These are phyloP conservation scores for Aspergillus tanneri DNA, from an alignment of 2,329 filamentous ascomycete genomes.

Conservation along the genomic window DNA sequence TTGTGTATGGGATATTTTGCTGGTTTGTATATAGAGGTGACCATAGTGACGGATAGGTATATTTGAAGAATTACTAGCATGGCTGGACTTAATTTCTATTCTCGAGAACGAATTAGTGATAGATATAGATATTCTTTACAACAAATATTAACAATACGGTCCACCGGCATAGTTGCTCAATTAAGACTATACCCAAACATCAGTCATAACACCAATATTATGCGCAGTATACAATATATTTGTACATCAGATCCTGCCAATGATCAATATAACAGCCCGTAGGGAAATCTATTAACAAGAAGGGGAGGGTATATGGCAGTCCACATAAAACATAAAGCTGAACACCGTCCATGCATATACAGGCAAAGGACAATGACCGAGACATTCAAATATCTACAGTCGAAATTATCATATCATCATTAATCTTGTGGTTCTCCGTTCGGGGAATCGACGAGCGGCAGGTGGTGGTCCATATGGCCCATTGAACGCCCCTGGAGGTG, in stretches of 20 bases:
- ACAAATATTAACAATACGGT: too few species aligned
- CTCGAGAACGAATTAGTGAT: too few species aligned
- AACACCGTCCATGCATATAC: background rate
- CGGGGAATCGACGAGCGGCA: slow-evolving; percentile 45
- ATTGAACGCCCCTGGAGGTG: slow-evolving; percentile 21
- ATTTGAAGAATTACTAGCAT: too few species aligned
- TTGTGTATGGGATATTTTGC: too few species aligned
- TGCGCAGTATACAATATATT: background rate
- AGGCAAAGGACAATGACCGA: background rate
- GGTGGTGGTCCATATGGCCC: slow-evolving; percentile 27
- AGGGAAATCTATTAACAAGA: slow-evolving; percentile 7
- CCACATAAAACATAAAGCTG: background rate
- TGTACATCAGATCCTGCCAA: background rate
- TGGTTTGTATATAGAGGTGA: too few species aligned
- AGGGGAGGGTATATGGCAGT: slow-evolving; percentile 12
- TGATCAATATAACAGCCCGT: background rate
- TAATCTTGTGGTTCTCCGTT: slow-evolving; percentile 50
- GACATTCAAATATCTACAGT: background rate
- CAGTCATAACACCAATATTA: slow-evolving; percentile 4
- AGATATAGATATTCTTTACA: too few species aligned
- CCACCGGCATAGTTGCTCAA: too few species aligned
- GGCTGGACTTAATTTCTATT: too few species aligned
- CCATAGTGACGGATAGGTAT: too few species aligned
- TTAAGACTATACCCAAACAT: slow-evolving; percentile 13
- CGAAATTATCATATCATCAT: slow-evolving; percentile 46